Conservation (phyloP, 192 early-diverging fungal genomes). For the Kappamyces sp. region DNA sequence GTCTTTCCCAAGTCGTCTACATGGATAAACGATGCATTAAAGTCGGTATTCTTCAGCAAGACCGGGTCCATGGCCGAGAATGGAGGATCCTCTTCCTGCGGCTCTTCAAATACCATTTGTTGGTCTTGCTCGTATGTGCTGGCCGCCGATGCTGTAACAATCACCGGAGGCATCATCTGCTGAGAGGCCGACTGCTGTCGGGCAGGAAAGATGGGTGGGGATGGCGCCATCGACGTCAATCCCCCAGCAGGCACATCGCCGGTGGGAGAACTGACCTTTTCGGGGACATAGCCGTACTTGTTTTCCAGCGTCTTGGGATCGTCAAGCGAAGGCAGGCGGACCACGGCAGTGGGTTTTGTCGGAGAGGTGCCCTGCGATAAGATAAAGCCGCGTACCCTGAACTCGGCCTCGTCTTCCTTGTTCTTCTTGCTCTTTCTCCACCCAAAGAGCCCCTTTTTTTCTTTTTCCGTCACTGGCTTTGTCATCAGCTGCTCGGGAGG, state of each 20-base stretch:
- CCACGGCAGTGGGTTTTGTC: neutral
- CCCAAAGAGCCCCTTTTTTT: constrained; percentile 11
- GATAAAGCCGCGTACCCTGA: neutral
- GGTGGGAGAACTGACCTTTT: neutral
- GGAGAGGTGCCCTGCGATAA: neutral
- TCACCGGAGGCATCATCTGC: constrained; percentile 1
- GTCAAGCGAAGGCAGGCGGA: neutral
- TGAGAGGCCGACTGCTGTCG: neutral
- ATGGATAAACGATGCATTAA: constrained; percentile 14
- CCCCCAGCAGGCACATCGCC: constrained; percentile 1
- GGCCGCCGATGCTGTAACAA: neutral
- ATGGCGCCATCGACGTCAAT: constrained; percentile 2
- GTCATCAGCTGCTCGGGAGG: constrained; percentile 5
- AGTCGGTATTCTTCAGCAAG: constrained; percentile 12
- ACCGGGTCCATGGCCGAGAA: neutral
- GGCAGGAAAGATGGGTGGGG: neutral
- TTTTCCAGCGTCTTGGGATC: neutral
- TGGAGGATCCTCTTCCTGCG: neutral
- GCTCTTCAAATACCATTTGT: constrained; percentile 1
- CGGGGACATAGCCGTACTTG: neutral
- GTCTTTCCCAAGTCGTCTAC: neutral
- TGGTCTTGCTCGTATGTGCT: neutral
- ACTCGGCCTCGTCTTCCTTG: constrained; percentile 4
- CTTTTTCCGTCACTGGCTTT: constrained; percentile 4
- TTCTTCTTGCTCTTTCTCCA: constrained; percentile 8